A percentile compares a stretch with the other conserved stretches of the same genome.
Conservation (phyloP, 176 grass and related monocot species). For the Aegilops tauschii region DNA sequence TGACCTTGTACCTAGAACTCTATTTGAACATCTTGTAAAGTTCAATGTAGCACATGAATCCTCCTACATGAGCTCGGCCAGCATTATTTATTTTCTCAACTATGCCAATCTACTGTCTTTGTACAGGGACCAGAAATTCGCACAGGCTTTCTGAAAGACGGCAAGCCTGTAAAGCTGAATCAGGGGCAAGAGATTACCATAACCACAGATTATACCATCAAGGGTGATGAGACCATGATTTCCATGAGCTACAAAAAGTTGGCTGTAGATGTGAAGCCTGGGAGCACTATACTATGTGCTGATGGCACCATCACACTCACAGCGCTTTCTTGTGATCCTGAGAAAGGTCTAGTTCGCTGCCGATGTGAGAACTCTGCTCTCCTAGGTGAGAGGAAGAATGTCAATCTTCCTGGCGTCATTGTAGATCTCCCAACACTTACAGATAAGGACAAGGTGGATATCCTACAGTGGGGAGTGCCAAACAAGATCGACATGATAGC, state of each 20-base stretch:
- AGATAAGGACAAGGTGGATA: conserved; percentile 93
- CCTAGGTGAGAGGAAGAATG: conserved; percentile 80
- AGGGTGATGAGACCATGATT: conserved; percentile 68
- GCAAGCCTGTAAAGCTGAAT: conserved; percentile 54
- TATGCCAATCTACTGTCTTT: conserved; percentile 3
- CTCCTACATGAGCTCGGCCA: not conserved
- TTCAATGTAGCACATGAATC: not conserved
- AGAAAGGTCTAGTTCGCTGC: conserved; percentile 52
- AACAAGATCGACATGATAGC: conserved; percentile 94
- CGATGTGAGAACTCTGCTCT: conserved; percentile 70
- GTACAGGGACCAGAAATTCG: conserved; percentile 82
- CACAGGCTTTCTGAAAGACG: conserved; percentile 72
- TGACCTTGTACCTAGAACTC: not conserved
- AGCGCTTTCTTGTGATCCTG: conserved; percentile 64
- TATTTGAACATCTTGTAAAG: conserved; percentile 11
- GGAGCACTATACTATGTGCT: conserved; percentile 64
- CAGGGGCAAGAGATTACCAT: conserved; percentile 69
- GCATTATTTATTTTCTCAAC: not conserved
- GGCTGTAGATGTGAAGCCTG: conserved; percentile 55
- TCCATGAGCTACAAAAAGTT: conserved; percentile 87
- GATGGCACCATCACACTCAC: conserved; percentile 79
- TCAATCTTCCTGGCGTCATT: conserved; percentile 79
- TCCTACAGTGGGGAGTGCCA: conserved; percentile 68
- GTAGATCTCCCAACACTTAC: conserved; percentile 82
- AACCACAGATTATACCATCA: conserved; percentile 57